phyloP scores from a whole-genome alignment of 2,329 filamentous ascomycete species.

The Verticillium nonalfalfae region DNA sequence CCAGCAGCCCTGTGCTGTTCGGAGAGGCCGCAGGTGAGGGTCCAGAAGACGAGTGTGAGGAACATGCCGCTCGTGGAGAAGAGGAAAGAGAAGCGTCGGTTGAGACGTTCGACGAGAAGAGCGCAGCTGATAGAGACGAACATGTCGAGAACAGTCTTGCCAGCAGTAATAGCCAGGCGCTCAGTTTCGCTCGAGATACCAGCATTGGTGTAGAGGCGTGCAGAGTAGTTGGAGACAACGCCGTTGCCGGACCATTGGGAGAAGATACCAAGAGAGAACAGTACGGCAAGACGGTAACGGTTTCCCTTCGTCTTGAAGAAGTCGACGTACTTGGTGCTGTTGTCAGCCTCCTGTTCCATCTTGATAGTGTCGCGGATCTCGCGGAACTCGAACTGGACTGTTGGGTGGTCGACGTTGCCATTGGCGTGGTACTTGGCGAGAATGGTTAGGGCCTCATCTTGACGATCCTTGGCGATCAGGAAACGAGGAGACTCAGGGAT shows the following conservation, averaged over 20 bases:
- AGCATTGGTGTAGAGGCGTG: conserved; percentile 52
- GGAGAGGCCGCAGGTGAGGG: conserved; percentile 43
- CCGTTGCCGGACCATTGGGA: conserved; percentile 64
- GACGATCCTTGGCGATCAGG: conserved; percentile 16
- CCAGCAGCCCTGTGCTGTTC: conserved; percentile 34
- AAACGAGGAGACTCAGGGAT: conserved; percentile 49
- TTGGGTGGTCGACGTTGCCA: conserved; percentile 31
- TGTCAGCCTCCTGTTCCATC: conserved; percentile 34
- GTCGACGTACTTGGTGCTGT: conserved; percentile 48
- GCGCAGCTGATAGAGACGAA: conserved; percentile 48
- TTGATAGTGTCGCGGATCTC: conserved; percentile 43
- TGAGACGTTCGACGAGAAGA: conserved; percentile 40
- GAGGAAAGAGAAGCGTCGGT: conserved; percentile 47
- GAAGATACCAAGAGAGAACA: conserved; percentile 57
- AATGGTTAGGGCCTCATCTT: conserved; percentile 39
- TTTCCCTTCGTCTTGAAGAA: conserved; percentile 58
- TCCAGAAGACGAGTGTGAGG: conserved; percentile 40
- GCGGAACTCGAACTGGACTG: conserved; percentile 40
- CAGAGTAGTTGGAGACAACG: conserved; percentile 60
- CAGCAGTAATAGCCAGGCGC: conserved; percentile 47
- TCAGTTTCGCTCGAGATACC: conserved; percentile 50
- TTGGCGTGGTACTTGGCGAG: conserved; percentile 43
- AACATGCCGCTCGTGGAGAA: conserved; percentile 41
- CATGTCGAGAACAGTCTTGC: conserved; percentile 53
- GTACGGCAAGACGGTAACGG: conserved; percentile 54